A percentile compares a stretch with the other conserved stretches of the same genome.
These are phyloP conservation scores for Purpureocillium takamizusanense DNA, from an alignment of 2,329 filamentous ascomycete genomes.

Conservation along the genomic window DNA sequence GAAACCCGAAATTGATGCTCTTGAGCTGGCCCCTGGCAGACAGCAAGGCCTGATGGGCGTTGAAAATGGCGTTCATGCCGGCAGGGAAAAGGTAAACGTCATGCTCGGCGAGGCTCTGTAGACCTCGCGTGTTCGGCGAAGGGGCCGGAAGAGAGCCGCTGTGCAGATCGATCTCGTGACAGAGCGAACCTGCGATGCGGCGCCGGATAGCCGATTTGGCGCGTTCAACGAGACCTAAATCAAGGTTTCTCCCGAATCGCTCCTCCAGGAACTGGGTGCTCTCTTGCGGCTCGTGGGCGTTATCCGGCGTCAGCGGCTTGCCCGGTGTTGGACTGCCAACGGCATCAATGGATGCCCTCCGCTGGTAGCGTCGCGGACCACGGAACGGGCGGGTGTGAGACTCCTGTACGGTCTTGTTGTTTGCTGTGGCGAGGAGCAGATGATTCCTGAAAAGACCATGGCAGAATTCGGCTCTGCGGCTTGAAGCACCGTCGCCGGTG, in stretches of 20 bases:
- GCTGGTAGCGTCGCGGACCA: slow-evolving; percentile 75
- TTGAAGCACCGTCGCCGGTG: slow-evolving; percentile 85
- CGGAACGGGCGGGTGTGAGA: slow-evolving; percentile 39
- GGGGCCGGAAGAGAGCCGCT: slow-evolving; percentile 13
- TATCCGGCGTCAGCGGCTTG: slow-evolving; percentile 8
- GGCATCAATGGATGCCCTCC: slow-evolving; percentile 33
- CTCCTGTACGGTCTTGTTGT: slow-evolving; percentile 15
- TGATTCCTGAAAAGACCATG: slow-evolving; percentile 64
- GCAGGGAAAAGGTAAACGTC: slow-evolving; percentile 85
- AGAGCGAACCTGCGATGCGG: slow-evolving; percentile 80
- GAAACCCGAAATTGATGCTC: slow-evolving; percentile 92
- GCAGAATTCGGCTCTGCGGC: slow-evolving; percentile 84
- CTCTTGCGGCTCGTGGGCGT: slow-evolving; percentile 44
- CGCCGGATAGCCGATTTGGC: slow-evolving; percentile 80
- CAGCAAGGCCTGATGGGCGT: slow-evolving; percentile 68
- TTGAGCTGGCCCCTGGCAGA: slow-evolving; percentile 53
- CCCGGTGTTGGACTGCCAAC: slow-evolving; percentile 10
- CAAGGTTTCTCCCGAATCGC: slow-evolving; percentile 85
- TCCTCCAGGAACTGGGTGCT: slow-evolving; percentile 81
- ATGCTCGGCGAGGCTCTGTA: slow-evolving; percentile 63
- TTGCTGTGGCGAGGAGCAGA: slow-evolving; percentile 33
- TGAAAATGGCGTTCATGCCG: slow-evolving; percentile 95
- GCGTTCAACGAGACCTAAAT: slow-evolving; percentile 66
- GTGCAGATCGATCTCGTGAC: slow-evolving; percentile 52
- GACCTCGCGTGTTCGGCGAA: slow-evolving; percentile 40